Base-by-base conservation (phyloP, 208 protist genomes). In the Crithidia acanthocephali region DNA sequence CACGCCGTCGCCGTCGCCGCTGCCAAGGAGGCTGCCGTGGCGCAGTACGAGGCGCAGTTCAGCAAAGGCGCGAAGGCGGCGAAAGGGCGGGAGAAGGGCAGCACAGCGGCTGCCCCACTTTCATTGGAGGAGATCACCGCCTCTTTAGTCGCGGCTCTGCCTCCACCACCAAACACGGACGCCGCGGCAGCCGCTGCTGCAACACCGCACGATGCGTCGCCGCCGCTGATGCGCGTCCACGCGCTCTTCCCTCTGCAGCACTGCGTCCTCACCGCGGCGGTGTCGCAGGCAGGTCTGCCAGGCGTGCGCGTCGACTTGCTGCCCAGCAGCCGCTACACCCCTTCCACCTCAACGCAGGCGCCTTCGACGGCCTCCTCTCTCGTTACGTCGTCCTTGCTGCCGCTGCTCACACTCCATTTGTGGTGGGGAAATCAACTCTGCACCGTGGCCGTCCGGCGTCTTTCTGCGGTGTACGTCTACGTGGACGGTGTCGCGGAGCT, bases 51-150 rank as follows among this genome's bases (percentile, higher is more conserved):
- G 18, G 81, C 84, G 30, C 76, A 75, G 52, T 76, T 70, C 55
- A 77, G 32, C 23, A 53, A 64, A 16, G 61, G 20, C 2, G 52
- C 48, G n/a, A 82, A 78, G 53, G 55, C 47, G 5, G 20, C 68
- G 0, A 79, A 72, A 50, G 59, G 66, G 2, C 67, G 72, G 11
- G 81, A 82, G 11, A 72, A 80, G 52, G 32, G 15, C 9, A 77
- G 79, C 44, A 60, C 68, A 11, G 69, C 81, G 18, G 68, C 66
- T 0, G n/a, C 68, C 9, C 70, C 67, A 20, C 83, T 80, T 2
- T 86, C 91, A 3, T 77, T 92, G 50, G 83, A 80, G 30, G 72
- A 87, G 30, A 73, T 93, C 20, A 85, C 91, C 18, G 76, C 85
- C 37, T 48, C 64, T 15, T 63, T 80, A 20, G 62, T 90, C 2